These are phyloP conservation scores for Chondrostereum purpureum DNA, from an alignment of 1,284 basidiomycete genomes.

Conservation along the genomic window DNA sequence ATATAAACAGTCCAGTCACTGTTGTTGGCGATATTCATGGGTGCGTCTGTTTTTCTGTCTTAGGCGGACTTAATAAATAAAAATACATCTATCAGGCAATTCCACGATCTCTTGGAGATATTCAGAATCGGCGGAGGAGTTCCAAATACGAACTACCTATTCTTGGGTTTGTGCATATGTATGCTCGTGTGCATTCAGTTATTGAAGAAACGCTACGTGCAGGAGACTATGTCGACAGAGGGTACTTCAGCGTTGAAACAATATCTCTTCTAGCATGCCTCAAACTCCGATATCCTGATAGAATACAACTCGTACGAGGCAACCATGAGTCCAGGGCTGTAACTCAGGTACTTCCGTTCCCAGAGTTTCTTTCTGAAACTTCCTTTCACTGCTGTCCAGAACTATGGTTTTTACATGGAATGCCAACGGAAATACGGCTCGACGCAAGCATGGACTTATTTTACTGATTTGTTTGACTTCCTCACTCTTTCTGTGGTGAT, in stretches of 20 bases:
- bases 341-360: slow-evolving; percentile 75
- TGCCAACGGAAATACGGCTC: slow-evolving; percentile 97
- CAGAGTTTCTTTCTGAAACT: slow-evolving; percentile 19
- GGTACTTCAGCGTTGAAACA: slow-evolving; percentile 96
- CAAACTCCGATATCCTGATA: slow-evolving; percentile 94
- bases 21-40: slow-evolving; percentile 99
- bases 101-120: slow-evolving; percentile 99
- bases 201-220: slow-evolving; percentile 12
- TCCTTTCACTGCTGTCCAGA: slow-evolving; percentile 43
- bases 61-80: background rate
- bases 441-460: slow-evolving; percentile 97
- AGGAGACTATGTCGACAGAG: slow-evolving; percentile 98
- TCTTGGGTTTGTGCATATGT: slow-evolving; percentile 65
- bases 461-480: slow-evolving; percentile 99
- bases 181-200: slow-evolving; percentile 7
- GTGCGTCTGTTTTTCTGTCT: slow-evolving; percentile 43
- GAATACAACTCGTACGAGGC: slow-evolving; percentile 94
- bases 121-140: slow-evolving; percentile 97
- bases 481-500: slow-evolving; percentile 96
- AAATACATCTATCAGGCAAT: slow-evolving; percentile 64
- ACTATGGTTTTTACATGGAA: slow-evolving; percentile 99
- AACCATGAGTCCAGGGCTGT: slow-evolving; percentile 99
- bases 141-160: slow-evolving; percentile 96
- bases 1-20: slow-evolving; percentile 95
- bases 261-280: slow-evolving; percentile 96